These are phyloP conservation scores for Ophidiomyces ophidiicola DNA, from an alignment of 2,329 filamentous ascomycete species.

Conservation along the genomic window DNA sequence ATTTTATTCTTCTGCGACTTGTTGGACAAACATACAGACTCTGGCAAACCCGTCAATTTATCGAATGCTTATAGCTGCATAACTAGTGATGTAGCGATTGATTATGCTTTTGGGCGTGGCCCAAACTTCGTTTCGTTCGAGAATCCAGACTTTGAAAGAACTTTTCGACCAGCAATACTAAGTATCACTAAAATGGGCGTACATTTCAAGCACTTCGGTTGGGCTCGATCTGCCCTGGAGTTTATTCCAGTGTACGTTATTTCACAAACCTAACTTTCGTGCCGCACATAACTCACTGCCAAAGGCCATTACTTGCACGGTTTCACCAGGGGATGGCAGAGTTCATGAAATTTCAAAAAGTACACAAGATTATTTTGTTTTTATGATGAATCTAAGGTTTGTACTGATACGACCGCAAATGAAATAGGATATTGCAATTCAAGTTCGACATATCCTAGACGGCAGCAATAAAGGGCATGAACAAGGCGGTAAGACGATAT, in stretches of 20 bases:
- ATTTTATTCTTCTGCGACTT: conserved; percentile 13
- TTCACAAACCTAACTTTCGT: neutral
- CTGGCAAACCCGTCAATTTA: conserved; percentile 10
- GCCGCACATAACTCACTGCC: neutral
- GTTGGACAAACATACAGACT: conserved; percentile 4
- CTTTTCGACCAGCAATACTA: conserved; percentile 11
- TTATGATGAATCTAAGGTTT: neutral
- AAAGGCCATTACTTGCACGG: neutral
- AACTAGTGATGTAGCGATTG: conserved; percentile 36
- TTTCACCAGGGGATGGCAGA: neutral
- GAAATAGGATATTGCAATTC: neutral
- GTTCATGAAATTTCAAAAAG: neutral
- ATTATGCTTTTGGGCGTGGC: conserved; percentile 26
- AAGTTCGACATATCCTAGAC: conserved; percentile 3
- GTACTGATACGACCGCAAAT: conserved; percentile 6
- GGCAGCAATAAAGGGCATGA: neutral
- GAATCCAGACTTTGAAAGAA: conserved; percentile 22
- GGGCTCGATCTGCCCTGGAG: neutral
- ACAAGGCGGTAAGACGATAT: conserved; percentile 20
- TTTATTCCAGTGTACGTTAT: conserved; percentile 8
- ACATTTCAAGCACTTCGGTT: conserved; percentile 7
- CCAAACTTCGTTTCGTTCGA: conserved; percentile 22
- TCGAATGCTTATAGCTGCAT: conserved; percentile 13
- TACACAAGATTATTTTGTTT: neutral
- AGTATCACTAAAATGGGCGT: neutral